These are phyloP conservation scores for Vaccinium darrowii DNA, from an alignment of 148 eudicot species.

Conservation along the genomic window DNA sequence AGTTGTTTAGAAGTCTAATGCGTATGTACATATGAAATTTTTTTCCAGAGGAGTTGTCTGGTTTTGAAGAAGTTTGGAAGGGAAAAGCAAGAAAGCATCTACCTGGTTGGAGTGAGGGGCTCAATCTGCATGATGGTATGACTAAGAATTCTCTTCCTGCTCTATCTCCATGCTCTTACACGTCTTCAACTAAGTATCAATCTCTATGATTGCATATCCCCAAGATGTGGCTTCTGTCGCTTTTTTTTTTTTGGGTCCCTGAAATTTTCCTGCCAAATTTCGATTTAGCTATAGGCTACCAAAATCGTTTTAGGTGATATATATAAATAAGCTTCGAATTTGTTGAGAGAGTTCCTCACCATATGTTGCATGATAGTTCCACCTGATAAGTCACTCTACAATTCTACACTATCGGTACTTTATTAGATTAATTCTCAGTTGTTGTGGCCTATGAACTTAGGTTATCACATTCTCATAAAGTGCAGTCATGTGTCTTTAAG, in stretches of 20 bases:
- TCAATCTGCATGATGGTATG: constrained; percentile 31
- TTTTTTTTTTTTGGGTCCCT: neutral
- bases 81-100: constrained; percentile 67
- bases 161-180: neutral
- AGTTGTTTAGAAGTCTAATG: neutral
- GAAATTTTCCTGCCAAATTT: neutral
- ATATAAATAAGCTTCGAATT: neutral
- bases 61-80: constrained; percentile 88
- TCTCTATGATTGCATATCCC: neutral
- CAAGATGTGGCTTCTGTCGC: neutral
- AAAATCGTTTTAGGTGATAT: neutral
- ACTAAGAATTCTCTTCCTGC: constrained; percentile 5
- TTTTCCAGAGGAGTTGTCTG: constrained; percentile 62
- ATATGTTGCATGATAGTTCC: neutral
- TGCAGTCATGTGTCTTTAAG: neutral
- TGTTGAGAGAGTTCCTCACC: neutral
- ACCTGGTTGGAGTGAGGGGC: constrained; percentile 55
- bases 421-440: neutral
- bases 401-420: neutral
- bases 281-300: neutral
- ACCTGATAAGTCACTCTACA: neutral
- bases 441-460: neutral
- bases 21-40: neutral
- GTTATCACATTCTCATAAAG: neutral
- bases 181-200: neutral